These are phyloP conservation scores for Cladorrhinum sp. DNA, from an alignment of 2,329 filamentous ascomycete species.

Conservation along the genomic window DNA sequence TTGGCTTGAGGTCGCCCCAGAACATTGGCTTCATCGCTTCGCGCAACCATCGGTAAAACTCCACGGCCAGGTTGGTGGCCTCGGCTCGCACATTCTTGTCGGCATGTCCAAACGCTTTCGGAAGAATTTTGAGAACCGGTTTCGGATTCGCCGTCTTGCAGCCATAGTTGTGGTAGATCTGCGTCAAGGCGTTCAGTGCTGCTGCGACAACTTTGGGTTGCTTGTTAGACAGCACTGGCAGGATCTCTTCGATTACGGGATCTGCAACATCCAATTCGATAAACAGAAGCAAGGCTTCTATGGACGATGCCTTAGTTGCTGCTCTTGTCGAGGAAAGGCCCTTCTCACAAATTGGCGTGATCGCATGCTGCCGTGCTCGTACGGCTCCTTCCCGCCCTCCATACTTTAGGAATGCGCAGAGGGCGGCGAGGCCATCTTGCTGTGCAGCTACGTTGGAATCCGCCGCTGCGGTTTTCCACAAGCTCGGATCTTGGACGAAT, in stretches of 20 bases:
- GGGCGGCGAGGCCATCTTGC: conserved; percentile 81
- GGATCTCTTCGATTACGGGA: conserved; percentile 84
- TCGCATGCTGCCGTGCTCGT: conserved; percentile 71
- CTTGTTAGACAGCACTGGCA: conserved; percentile 81
- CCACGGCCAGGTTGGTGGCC: conserved; percentile 84
- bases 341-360: conserved; percentile 84
- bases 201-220: conserved; percentile 79
- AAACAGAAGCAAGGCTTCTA: conserved; percentile 84
- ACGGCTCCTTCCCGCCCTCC: conserved; percentile 76
- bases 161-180: conserved; percentile 90
- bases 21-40: conserved; percentile 99
- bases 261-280: conserved; percentile 84
- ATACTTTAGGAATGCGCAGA: conserved; percentile 90
- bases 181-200: conserved; percentile 71
- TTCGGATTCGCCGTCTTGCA: conserved; percentile 95
- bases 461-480: conserved; percentile 90
- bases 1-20: conserved; percentile 91
- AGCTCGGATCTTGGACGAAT: conserved; percentile 75
- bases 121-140: conserved; percentile 79
- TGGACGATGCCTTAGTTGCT: conserved; percentile 79
- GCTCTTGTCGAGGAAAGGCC: conserved; percentile 83
- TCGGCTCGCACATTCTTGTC: conserved; percentile 98
- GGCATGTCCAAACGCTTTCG: conserved; percentile 91
- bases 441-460: conserved; percentile 98
- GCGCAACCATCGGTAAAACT: conserved; percentile 94